phyloP scores from a whole-genome alignment of 306 rosid species.

The Medicago lupulina region DNA sequence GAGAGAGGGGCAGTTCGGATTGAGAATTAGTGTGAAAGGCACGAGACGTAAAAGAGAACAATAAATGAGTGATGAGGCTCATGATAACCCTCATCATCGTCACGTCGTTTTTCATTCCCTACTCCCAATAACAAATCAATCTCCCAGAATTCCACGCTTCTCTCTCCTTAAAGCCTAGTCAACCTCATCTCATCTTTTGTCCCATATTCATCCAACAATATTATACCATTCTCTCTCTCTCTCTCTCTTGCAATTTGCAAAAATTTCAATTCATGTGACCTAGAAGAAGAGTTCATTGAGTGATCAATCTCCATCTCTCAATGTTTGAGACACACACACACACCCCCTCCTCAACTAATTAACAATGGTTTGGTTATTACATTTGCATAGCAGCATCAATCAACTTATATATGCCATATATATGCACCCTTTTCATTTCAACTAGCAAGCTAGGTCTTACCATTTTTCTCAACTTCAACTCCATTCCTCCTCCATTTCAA shows the following conservation, averaged over 20 bases:
- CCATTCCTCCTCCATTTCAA: constrained; percentile 32
- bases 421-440: constrained; percentile 40
- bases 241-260: background rate
- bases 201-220: constrained; percentile 11
- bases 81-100: constrained; percentile 96
- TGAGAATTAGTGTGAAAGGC: constrained; percentile 90
- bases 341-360: background rate
- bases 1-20: constrained; percentile 87
- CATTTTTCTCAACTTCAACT: constrained; percentile 39
- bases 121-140: constrained; percentile 59
- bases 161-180: constrained; percentile 49
- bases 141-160: constrained; percentile 95
- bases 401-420: constrained; percentile 52
- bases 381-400: constrained; percentile 35
- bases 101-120: constrained; percentile 91
- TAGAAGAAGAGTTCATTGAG: no score
- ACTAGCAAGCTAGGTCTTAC: constrained; percentile 31
- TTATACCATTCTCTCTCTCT: constrained; percentile 32
- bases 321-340: constrained; percentile 33
- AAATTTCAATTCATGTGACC: no score
- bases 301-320: no score
- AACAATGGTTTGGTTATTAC: background rate
- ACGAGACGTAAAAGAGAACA: constrained; percentile 64
- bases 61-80: constrained; percentile 77
- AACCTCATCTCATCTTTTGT: constrained; percentile 51